phyloP scores from a whole-genome alignment of 805 yeast species.

The Allodekkera sacchari region DNA sequence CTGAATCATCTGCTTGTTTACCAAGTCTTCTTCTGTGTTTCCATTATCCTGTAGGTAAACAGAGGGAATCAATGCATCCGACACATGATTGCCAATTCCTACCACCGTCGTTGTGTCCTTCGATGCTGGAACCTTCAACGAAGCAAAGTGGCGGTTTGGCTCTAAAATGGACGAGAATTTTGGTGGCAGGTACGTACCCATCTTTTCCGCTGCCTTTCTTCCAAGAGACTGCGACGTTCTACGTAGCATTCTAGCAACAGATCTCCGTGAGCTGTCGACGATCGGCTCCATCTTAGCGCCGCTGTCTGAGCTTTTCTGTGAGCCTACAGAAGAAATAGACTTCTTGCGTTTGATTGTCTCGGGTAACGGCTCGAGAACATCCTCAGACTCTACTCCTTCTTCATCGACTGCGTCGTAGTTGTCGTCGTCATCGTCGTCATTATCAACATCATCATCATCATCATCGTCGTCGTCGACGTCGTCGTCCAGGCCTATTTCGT shows the following conservation, averaged over 20 bases:
- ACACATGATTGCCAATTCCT: constrained; percentile 33
- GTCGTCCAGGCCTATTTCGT: constrained; percentile 20
- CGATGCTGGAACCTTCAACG: constrained; percentile 38
- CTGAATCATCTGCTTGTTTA: constrained; percentile 28
- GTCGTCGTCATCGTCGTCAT: constrained; percentile 11
- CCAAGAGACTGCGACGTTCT: constrained; percentile 73
- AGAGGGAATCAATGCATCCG: constrained; percentile 17
- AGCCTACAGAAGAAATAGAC: constrained; percentile 20
- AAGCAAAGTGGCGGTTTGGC: constrained; percentile 91
- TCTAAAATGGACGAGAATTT: constrained; percentile 81
- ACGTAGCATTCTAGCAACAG: constrained; percentile 68
- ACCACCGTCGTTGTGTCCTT: constrained; percentile 38
- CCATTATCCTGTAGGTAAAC: constrained; percentile 15
- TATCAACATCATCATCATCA: constrained; percentile 12
- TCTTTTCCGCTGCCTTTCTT: constrained; percentile 73
- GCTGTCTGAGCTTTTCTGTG: constrained; percentile 17
- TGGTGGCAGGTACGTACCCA: constrained; percentile 84
- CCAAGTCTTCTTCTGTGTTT: constrained; percentile 10
- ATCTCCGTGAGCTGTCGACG: constrained; percentile 60
- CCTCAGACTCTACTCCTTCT: constrained; percentile 7
- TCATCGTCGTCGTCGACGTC: constrained; percentile 19
- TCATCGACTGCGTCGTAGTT: constrained; percentile 12
- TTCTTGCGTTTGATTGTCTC: constrained; percentile 9
- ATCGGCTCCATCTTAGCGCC: constrained; percentile 44
- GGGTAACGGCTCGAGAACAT: constrained; percentile 11